Evolutionary conservation across 805 yeast species (phyloP), one percentile per base, ranked within the genome.

Genomic region (Suhomyces tanzawaensis): DNA sequence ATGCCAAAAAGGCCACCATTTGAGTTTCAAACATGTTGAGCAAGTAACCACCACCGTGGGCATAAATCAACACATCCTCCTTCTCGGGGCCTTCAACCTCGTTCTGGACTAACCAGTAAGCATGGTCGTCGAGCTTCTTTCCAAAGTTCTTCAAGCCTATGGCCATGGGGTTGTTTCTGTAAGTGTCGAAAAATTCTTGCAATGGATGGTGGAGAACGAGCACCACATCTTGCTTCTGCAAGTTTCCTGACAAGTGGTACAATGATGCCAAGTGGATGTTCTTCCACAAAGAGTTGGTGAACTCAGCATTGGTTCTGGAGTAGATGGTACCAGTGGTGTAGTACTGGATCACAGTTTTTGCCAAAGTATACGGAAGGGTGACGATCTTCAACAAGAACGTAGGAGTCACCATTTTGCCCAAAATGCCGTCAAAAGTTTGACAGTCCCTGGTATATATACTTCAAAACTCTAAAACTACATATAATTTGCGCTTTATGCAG

Each of bases 251-350:
- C 29, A 62, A 50, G 37, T 58, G 63, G 32, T 45, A 46, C 32
- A 53, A 55, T 7, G 53, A 48, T 14, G 62, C 35, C 27, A 61
- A 41, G 30, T 57, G 54, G 15, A 62, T 28, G 41, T 62, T 64
- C 26, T 62, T 63, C 47, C 48, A 50, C 8, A 58, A 47, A 9
- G 64, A 58, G 31, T 53, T 36, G 23, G 47, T 42, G 45, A 62
- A 61, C 37, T 63, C 64, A 16, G 36, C 32, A 44, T 50, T 56
- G 32, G 66, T 60, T 13, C 38, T 44, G 16, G 53, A 53, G 45
- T 53, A 57, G 5, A 56, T 37, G 1, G 69, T 63, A 7, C 68
- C 68, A n/a, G 42, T 46, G 5, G 68, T 64, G 38, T 54, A 61
- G 41, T 57, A 64, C 35, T 53, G 51, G 25, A 58, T 21, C 4